Percentiles rank a stretch among this genome's conserved stretches.
phyloP scores from a whole-genome alignment of 179 eudicot species.

The Pouteria campechiana region DNA sequence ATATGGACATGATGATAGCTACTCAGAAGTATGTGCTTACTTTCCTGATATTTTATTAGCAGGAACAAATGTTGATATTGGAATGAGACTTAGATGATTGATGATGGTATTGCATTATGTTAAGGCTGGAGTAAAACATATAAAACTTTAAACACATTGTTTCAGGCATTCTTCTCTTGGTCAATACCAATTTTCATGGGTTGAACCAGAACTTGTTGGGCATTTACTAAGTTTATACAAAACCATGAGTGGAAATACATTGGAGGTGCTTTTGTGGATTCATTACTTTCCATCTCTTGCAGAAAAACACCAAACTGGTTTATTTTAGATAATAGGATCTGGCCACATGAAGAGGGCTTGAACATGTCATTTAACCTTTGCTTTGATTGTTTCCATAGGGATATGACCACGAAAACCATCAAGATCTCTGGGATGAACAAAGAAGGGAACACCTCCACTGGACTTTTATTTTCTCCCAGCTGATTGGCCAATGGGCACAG shows the following conservation, averaged over 20 bases:
- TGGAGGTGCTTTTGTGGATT: background rate
- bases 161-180: background rate
- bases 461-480: conserved; percentile 66
- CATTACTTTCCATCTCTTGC: background rate
- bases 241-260: background rate
- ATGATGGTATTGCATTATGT: too few species aligned
- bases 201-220: background rate
- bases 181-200: background rate
- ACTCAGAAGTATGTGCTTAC: conserved; percentile 22
- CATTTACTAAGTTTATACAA: background rate
- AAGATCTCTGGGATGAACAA: conserved; percentile 47
- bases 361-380: too few species aligned
- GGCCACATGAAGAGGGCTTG: too few species aligned
- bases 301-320: conserved; percentile 17
- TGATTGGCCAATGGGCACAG: conserved; percentile 93
- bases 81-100: too few species aligned
- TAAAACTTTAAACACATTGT: too few species aligned
- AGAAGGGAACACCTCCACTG: conserved; percentile 67
- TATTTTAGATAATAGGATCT: too few species aligned
- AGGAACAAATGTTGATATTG: too few species aligned
- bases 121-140: too few species aligned
- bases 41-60: background rate
- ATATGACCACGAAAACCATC: too few species aligned
- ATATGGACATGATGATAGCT: conserved; percentile 24
- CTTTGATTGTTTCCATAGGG: too few species aligned